These are phyloP conservation scores for Irineochytrium annulatum DNA, from an alignment of 192 early-diverging fungal genomes.

Conservation along the genomic window DNA sequence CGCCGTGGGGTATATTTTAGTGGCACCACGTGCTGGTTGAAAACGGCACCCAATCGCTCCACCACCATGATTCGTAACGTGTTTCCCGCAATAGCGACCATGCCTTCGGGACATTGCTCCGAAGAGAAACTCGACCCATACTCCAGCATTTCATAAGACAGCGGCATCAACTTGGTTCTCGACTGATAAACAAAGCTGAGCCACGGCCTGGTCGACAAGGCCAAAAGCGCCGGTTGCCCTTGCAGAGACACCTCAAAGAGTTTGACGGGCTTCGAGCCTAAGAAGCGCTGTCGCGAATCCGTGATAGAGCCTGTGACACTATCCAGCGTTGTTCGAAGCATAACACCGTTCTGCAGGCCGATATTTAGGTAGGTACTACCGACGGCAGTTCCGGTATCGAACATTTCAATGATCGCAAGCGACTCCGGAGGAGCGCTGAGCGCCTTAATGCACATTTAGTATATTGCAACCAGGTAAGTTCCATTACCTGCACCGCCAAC, in stretches of 20 bases:
- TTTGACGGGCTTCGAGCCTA: conserved; percentile 81
- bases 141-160: conserved; percentile 81
- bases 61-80: conserved; percentile 83
- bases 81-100: conserved; percentile 83
- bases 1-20: conserved; percentile 85
- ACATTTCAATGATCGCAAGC: conserved; percentile 76
- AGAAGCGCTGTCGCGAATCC: conserved; percentile 76
- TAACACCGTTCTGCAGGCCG: conserved; percentile 84
- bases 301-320: conserved; percentile 74
- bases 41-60: conserved; percentile 73
- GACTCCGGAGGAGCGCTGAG: conserved; percentile 64
- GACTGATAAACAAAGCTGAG: conserved; percentile 75
- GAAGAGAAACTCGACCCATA: conserved; percentile 78
- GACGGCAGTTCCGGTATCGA: conserved; percentile 59
- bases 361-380: conserved; percentile 76
- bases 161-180: conserved; percentile 70
- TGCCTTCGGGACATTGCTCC: conserved; percentile 81
- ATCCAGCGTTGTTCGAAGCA: conserved; percentile 84
- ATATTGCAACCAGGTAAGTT: not conserved
- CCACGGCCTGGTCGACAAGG: conserved; percentile 85
- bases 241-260: conserved; percentile 68
- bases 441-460: conserved; percentile 41
- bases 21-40: conserved; percentile 81
- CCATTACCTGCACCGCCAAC: conserved; percentile 57
- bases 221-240: conserved; percentile 71